Conservation (phyloP, 371 early-diverging fungal species). For the Nematocida displodere region DNA sequence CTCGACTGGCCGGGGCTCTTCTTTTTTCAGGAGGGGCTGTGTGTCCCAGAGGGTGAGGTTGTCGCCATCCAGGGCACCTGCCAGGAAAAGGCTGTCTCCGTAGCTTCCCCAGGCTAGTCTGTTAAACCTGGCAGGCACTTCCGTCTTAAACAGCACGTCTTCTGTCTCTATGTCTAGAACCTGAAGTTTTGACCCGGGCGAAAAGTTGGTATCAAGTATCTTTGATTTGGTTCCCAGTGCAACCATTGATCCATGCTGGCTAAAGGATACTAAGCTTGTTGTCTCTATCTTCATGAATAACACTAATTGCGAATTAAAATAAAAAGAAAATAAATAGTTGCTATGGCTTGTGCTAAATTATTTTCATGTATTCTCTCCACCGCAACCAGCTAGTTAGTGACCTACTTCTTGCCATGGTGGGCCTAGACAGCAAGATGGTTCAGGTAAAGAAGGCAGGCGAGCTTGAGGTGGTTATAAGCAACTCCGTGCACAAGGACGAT, state of each 20-base stretch:
- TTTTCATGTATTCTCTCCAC: neutral
- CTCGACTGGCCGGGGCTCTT: slow-evolving; percentile 17
- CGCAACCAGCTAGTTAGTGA: neutral
- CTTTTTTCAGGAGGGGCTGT: slow-evolving; percentile 19
- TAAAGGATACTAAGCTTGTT: slow-evolving; percentile 61
- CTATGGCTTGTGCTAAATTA: neutral
- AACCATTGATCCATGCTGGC: slow-evolving; percentile 51
- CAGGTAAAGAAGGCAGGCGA: neutral
- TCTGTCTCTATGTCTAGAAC: slow-evolving; percentile 53
- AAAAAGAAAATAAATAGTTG: slow-evolving; percentile 30
- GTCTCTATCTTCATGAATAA: slow-evolving; percentile 62
- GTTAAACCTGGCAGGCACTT: slow-evolving; percentile 61
- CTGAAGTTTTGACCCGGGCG: slow-evolving; percentile 57
- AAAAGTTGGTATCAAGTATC: slow-evolving; percentile 64
- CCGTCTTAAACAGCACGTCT: slow-evolving; percentile 45
- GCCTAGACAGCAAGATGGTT: slow-evolving; percentile 15
- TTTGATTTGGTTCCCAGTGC: slow-evolving; percentile 65
- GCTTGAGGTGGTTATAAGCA: neutral
- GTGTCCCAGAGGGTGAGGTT: slow-evolving; percentile 51
- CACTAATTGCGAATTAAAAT: slow-evolving; percentile 38
- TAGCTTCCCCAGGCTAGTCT: slow-evolving; percentile 61
- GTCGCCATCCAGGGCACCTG: slow-evolving; percentile 61
- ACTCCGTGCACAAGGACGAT: neutral
- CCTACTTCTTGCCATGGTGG: slow-evolving; percentile 11
- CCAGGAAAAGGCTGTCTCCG: slow-evolving; percentile 48